Base-by-base conservation (phyloP, 306 rosid species). In the Fagus sylvatica region DNA sequence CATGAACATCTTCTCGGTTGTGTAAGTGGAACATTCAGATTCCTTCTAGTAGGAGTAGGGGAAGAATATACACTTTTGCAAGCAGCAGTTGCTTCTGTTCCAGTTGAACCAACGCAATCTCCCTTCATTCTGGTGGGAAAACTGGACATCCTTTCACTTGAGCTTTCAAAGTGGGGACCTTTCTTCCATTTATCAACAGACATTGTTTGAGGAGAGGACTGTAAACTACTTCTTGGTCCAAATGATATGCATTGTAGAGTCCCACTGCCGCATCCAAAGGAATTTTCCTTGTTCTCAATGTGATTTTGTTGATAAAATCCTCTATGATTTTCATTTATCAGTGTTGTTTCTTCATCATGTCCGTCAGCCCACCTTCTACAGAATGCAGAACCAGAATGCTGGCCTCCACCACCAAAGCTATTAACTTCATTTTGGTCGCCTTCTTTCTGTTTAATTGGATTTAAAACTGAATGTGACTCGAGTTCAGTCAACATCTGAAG, bases 1-100 rank as follows among this genome's bases (percentile, higher is more conserved):
- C 97, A 86, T 19, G 85, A 54, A 22, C 77, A 57, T 74, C 84
- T 82, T 83, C 83, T 90, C 1, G 92, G 87, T 64, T 89, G 93
- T 22, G 92, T 76, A 71, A 77, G 70, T 33, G 86, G 84, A 81
- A 76, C 69, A 72, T 83, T 81, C 16, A 30, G 71, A 34, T 81
- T 76, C 37, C 69, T 59, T 81, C 78, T 85, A 17, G 74, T 68
- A 48, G 76, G 83, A 77, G 76, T 74, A 4, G 90, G 93, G 37
- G 93, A 86, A 70, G 67, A 75, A 28, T 74, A 83, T 59, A 74
- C 43, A 42, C 83, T 87, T 71, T 84, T 73, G 71, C 77, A 69
- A 2, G 79, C 74, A 62, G 62, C 77, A 75, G 74, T 54, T 22
- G 78, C 83, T 74, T 80, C 84, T 71, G 57, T 76, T 84, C 74